Evolutionary conservation across 139 green algal species (phyloP), one percentile per base, ranked within the genome.

Genomic region (Micractinium conductrix): DNA sequence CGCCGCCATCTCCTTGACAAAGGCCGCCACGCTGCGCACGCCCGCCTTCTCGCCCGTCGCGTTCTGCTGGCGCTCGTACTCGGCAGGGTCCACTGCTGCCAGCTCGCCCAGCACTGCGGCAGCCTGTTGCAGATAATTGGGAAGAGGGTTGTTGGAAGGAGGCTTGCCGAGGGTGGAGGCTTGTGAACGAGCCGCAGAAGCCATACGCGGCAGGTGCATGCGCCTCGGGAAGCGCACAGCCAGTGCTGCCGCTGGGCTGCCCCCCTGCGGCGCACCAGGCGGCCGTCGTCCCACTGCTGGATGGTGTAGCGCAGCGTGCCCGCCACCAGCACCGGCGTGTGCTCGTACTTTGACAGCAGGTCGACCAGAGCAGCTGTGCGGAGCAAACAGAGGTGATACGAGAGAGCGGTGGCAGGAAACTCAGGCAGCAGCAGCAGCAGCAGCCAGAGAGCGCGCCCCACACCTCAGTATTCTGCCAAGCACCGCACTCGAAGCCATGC

Each of bases 281-380:
- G 81, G 21, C 86, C 87, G 78, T 92, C 87, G 38, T 93, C 89
- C 53, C 84, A 87, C n/a, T 86, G 44, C 35, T 78, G 53, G 28
- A 93, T 89, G n/a, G 87, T 87, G 53, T 85, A 80, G 42, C 86
- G 84, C 14, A 90, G 85, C 7, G 95, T 69, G 35, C 93, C 93
- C 5, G 93, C 93, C 40, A 95, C 65, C 19, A 91, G 44, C 8
- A 35, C 70, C 0, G 95, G 87, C 30, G 94, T 74, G 87, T 96
- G 93, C 74, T 98, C 95, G 55, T 93, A 87, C 85, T 91, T 91
- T 86, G 91, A 93, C 4, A 96, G 78, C 55, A 90, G 50, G n/a
- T 94, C 88, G 76, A 96, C 75, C 62, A 98, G 74, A 1, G 78
- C 58, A 4, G 67, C 68, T 82, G n/a, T n/a, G 76, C 76, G 19